Conservation (phyloP, 208 protist species). For the Herpetomonas samuelpessoai region DNA sequence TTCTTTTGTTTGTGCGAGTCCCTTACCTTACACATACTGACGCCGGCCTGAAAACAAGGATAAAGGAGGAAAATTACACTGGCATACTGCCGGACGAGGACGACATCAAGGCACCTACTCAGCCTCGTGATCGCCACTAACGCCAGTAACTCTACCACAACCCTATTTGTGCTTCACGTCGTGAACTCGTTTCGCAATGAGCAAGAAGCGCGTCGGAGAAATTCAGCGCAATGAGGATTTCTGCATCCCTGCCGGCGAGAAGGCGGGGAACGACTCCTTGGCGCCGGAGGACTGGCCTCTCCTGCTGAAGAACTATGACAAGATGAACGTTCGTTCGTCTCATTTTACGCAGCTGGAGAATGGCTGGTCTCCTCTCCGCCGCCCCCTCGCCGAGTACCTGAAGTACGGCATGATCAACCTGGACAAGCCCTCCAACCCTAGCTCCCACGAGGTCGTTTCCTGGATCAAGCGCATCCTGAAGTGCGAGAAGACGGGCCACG, state of each 20-base stretch:
- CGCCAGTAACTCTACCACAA: no score
- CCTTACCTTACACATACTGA: no score
- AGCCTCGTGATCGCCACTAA: no score
- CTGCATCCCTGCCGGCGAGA: constrained; percentile 58
- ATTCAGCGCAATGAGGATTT: constrained; percentile 79
- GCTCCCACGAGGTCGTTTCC: constrained; percentile 99
- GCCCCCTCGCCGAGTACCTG: constrained; percentile 97
- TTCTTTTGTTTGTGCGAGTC: no score
- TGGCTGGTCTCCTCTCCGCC: constrained; percentile 97
- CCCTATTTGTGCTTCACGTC: no score
- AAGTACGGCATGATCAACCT: constrained; percentile 99
- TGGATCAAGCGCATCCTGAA: constrained; percentile 99
- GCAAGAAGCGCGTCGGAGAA: constrained; percentile 73
- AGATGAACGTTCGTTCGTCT: constrained; percentile 96
- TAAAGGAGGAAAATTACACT: no score
- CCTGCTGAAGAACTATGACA: constrained; percentile 99
- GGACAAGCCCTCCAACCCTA: constrained; percentile 99
- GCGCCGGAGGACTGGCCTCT: constrained; percentile 97
- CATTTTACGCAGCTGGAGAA: constrained; percentile 97
- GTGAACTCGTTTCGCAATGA: no score
- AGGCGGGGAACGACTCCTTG: constrained; percentile 51
- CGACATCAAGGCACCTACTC: no score
- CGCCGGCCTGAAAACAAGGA: no score
- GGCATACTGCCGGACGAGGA: no score
- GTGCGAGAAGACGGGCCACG: constrained; percentile 99